Evolutionary conservation across 2,329 filamentous ascomycete genomes (phyloP), one percentile per base, ranked within the genome.

Genomic region (Penicillium sp.): DNA sequence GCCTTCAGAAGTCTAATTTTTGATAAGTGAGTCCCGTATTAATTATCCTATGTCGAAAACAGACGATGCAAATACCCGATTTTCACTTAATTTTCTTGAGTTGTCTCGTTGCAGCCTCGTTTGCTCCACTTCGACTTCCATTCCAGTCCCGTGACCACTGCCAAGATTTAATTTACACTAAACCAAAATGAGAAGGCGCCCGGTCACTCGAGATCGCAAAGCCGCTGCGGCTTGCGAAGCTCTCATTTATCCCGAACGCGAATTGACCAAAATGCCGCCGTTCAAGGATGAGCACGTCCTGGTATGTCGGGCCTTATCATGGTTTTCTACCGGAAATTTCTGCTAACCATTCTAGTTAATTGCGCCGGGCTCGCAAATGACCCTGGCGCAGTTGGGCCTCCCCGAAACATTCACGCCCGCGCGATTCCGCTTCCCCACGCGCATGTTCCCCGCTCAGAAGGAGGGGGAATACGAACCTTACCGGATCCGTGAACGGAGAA

Each of bases 371-470:
- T 96, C 91, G 71, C 86, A 88, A 74, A 93, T 87, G 60, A 96
- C 91, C 53, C 85, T 95, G 76, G 92, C 91, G 61, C 91, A 96
- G 81, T 83, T 96, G 38, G 92, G 92, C 47, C 87, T 94, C 64
- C 86, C 85, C 64, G 92, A 96, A 77, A 86, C 84, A n/a, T 87
- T 97, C 72, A 95, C 92, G 33, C 92, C 91, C 41, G 90, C 94
- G n/a, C 82, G 86, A 57, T 84, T 89, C 71, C 89, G 91, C 62
- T 83, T 97, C 61, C 85, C 89, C 29, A 96, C 93, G 73, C 88
- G 94, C 77, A 96, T 99, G 91, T 99, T 97, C 65, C 81, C 81
- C 1, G 85, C 80, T 48, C 85, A 86, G 62, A 91, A 95, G 67
- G 81, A 83, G 49, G 89, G 90, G 53, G 85, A 88, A 68, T 91